Base-by-base conservation (phyloP, 1,284 basidiomycete genomes). In the Sanghuangporus weigelae region DNA sequence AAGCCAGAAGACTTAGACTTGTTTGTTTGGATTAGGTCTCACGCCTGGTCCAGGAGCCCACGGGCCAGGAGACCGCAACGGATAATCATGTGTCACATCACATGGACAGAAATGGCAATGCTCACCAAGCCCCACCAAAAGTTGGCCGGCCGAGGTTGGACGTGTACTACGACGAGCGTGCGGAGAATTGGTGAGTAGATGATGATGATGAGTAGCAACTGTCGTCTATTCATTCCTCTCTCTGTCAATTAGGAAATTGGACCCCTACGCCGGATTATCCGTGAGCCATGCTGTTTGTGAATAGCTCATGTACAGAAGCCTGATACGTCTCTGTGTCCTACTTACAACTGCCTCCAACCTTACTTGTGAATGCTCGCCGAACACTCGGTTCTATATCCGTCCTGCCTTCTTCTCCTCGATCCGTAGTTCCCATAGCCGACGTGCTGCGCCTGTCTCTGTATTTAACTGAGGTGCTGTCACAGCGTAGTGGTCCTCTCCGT, bases 381-480 rank as follows among this genome's bases (percentile, higher is more conserved):
- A 60, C 50, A 55, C 31, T 63, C 57, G 63, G 63, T 46, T 64
- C 63, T 60, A 57, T 55, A 53, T 19, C 40, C 40, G 44, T 36
- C 51, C 56, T 23, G 23, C n/a, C 40, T 54, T 21, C 21, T 39
- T 60, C 58, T 48, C 50, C 44, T 54, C 16, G 36, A 48, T 36
- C 7, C 36, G 39, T 56, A 19, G 16, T 54, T 56, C 58, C 63
- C 63, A 59, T 44, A 42, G 19, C 57, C 57, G 11, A 26, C 51
- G 48, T 51, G 63, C 63, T 39, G 56, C 53, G 44, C 63, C 51
- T 39, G 50, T 64, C 57, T 60, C 56, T 23, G 51, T 64, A 60
- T 60, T 55, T 64, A 64, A 58, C 57, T 64, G 53, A 57, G 53
- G 40, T 44, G 57, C 63, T 59, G 59, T 53, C 51, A 44, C 57